phyloP scores from a whole-genome alignment of 2,329 filamentous ascomycete species.

The Tolypocladium tropicale region DNA sequence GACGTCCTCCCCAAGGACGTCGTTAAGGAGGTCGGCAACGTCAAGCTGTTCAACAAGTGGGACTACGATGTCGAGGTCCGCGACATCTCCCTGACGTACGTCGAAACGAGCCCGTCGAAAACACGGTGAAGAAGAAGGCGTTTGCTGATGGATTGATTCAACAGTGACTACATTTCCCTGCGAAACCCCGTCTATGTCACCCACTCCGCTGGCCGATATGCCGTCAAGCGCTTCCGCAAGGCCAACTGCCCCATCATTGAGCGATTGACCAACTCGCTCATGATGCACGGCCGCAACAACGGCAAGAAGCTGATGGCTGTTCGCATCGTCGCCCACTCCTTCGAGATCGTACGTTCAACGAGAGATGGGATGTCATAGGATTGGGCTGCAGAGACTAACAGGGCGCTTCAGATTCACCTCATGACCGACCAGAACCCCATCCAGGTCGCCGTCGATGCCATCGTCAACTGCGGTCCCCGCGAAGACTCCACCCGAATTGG shows the following conservation, averaged over 20 bases:
- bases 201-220: constrained; percentile 97
- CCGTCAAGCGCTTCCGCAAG: constrained; percentile 99
- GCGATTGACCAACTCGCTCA: constrained; percentile 99
- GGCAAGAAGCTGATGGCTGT: constrained; percentile 99
- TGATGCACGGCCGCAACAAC: constrained; percentile 99
- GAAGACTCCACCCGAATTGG: constrained; percentile 99
- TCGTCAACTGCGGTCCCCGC: constrained; percentile 99
- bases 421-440: constrained; percentile 99
- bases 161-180: constrained; percentile 99
- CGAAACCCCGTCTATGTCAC: constrained; percentile 97
- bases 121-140: neutral
- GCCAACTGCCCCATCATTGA: constrained; percentile 99
- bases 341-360: constrained; percentile 78
- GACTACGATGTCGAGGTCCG: constrained; percentile 98
- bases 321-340: constrained; percentile 96
- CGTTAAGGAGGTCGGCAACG: constrained; percentile 75
- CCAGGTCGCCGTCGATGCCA: constrained; percentile 98
- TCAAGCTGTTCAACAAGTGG: constrained; percentile 98
- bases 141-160: constrained; percentile 20
- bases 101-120: constrained; percentile 8
- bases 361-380: neutral
- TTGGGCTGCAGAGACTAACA: neutral
- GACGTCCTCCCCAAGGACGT: constrained; percentile 89
- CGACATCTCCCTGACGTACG: constrained; percentile 98
- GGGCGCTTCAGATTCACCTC: constrained; percentile 73